phyloP scores from a whole-genome alignment of 306 rosid species.

The Gastrolobium villosum region DNA sequence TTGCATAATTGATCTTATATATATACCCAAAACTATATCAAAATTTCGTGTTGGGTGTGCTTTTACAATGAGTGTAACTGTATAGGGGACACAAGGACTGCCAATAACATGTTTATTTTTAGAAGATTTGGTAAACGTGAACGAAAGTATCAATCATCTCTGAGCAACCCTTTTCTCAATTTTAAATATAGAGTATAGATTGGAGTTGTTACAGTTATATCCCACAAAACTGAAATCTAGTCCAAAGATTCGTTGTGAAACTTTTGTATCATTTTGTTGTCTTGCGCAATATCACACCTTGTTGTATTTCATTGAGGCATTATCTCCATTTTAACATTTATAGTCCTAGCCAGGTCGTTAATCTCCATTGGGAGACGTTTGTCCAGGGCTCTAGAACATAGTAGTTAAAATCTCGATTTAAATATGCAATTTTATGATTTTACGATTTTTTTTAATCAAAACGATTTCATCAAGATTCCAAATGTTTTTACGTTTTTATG shows the following conservation, averaged over 20 bases:
- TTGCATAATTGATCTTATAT: background rate
- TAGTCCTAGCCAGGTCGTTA: background rate
- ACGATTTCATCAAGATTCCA: too few relatives aligned
- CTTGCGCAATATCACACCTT: background rate
- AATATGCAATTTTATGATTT: too few relatives aligned
- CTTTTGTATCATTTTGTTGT: conserved; percentile 5
- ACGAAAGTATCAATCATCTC: background rate
- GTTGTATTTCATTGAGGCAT: conserved; percentile 10
- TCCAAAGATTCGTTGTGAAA: background rate
- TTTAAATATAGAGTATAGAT: background rate
- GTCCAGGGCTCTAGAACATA: conserved; percentile 8
- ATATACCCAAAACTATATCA: background rate
- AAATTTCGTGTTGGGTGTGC: background rate
- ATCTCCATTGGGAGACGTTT: background rate
- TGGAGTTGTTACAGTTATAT: background rate
- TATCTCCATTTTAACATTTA: background rate
- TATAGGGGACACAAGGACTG: conserved; percentile 7
- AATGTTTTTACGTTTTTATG: too few relatives aligned
- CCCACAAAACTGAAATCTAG: conserved; percentile 14
- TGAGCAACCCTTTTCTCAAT: background rate
- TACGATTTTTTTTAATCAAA: too few relatives aligned
- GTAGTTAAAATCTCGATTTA: too few relatives aligned
- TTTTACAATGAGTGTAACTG: background rate
- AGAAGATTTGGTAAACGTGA: background rate
- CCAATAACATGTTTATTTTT: background rate